Percentiles rank a stretch among this genome's conserved stretches.
phyloP scores from a whole-genome alignment of 2,329 filamentous ascomycete genomes.

The Seiridium cupressi region DNA sequence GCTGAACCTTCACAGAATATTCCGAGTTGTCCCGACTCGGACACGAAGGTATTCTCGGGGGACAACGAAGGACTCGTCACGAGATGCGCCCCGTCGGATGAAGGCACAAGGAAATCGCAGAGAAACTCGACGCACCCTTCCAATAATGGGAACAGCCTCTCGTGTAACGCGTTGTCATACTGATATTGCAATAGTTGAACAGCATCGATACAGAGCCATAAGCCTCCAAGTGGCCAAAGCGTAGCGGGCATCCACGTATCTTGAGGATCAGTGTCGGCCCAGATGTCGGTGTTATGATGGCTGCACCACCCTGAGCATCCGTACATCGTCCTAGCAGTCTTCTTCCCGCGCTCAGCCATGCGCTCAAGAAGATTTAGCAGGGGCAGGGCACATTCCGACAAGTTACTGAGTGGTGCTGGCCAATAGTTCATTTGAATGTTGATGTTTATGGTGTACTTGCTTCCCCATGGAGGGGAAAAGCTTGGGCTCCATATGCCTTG shows the following conservation, averaged over 20 bases:
- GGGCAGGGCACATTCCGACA: constrained; percentile 4
- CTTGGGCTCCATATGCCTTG: constrained; percentile 44
- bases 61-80: constrained; percentile 29
- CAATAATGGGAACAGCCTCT: constrained; percentile 16
- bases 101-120: constrained; percentile 30
- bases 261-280: constrained; percentile 13
- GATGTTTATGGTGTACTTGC: constrained; percentile 50
- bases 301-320: constrained; percentile 4
- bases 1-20: constrained; percentile 41
- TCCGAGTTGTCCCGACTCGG: constrained; percentile 32
- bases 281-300: constrained; percentile 8
- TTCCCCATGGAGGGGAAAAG: constrained; percentile 42
- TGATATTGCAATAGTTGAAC: constrained; percentile 24
- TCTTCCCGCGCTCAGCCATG: constrained; percentile 4
- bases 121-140: constrained; percentile 27
- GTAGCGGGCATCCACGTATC: constrained; percentile 19
- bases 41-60: constrained; percentile 24
- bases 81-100: constrained; percentile 22
- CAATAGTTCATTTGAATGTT: constrained; percentile 55
- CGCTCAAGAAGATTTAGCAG: constrained; percentile 8
- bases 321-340: constrained; percentile 5
- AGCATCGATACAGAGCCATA: constrained; percentile 14
- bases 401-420: constrained; percentile 26
- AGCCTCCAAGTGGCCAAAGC: constrained; percentile 18
- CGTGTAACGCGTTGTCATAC: constrained; percentile 8